These are phyloP conservation scores for Yamadazyma oceani DNA, from an alignment of 1,139 yeast genomes.

Conservation along the genomic window DNA sequence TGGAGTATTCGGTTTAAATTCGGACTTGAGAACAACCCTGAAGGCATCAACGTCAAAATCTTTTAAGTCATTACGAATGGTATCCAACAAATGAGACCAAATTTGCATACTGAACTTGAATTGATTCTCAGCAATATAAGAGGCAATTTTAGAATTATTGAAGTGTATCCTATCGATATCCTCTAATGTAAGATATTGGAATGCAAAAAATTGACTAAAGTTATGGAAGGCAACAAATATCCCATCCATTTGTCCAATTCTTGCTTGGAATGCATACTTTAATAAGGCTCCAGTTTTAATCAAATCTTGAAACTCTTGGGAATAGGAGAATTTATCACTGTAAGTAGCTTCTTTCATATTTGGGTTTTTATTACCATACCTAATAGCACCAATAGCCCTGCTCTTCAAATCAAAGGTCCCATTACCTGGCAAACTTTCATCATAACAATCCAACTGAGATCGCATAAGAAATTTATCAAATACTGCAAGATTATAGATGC, in stretches of 20 bases:
- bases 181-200: slow-evolving; percentile 76
- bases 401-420: slow-evolving; percentile 94
- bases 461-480: slow-evolving; percentile 74
- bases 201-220: slow-evolving; percentile 78
- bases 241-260: slow-evolving; percentile 97
- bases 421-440: slow-evolving; percentile 76
- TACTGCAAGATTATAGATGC: slow-evolving; percentile 68
- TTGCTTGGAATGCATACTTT: slow-evolving; percentile 86
- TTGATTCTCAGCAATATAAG: slow-evolving; percentile 67
- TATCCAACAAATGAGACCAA: slow-evolving; percentile 53
- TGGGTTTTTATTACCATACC: slow-evolving; percentile 73
- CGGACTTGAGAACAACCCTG: slow-evolving; percentile 26
- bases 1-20: slow-evolving; percentile 7
- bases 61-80: slow-evolving; percentile 28
- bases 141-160: slow-evolving; percentile 26
- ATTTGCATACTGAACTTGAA: slow-evolving; percentile 63
- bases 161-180: slow-evolving; percentile 59
- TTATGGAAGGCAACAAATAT: slow-evolving; percentile 91
- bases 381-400: slow-evolving; percentile 82
- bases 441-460: slow-evolving; percentile 87
- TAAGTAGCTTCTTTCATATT: slow-evolving; percentile 55
- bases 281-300: slow-evolving; percentile 70
- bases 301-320: slow-evolving; percentile 72
- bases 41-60: slow-evolving; percentile 17
- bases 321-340: slow-evolving; percentile 10